phyloP scores from a whole-genome alignment of 2,329 filamentous ascomycete species.

The Penicillium sp. region DNA sequence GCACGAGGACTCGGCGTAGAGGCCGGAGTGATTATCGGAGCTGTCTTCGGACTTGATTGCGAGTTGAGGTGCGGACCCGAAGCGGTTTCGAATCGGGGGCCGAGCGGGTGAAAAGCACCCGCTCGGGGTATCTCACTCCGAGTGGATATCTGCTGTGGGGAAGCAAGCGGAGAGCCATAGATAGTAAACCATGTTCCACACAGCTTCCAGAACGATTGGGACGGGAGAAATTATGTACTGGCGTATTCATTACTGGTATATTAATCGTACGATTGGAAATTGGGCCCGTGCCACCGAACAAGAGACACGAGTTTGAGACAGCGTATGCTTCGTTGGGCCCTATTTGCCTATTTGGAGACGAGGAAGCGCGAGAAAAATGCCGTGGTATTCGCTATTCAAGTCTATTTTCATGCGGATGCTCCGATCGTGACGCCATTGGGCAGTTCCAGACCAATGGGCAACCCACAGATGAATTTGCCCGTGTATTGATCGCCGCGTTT shows the following conservation, averaged over 20 bases:
- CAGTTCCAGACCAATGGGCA: slow-evolving; percentile 48
- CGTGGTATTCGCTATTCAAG: no score
- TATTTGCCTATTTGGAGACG: no score
- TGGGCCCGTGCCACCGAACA: no score
- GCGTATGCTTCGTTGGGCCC: no score
- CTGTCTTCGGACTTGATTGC: neutral
- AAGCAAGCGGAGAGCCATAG: no score
- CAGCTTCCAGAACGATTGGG: neutral
- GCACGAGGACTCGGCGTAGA: neutral
- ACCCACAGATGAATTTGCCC: slow-evolving; percentile 43
- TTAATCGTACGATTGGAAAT: no score
- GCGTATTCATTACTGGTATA: no score
- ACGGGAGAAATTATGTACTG: neutral
- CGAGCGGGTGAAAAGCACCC: slow-evolving; percentile 2
- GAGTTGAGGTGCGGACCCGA: neutral
- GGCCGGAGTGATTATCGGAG: neutral
- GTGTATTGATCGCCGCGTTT: slow-evolving; percentile 31
- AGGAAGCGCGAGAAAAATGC: no score
- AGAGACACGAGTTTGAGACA: no score
- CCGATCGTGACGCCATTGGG: slow-evolving; percentile 31
- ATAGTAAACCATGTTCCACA: neutral
- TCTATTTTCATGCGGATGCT: slow-evolving; percentile 1
- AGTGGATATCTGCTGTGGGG: no score
- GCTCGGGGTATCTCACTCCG: slow-evolving; percentile 6
- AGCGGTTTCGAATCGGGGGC: neutral